A percentile compares a stretch with the other conserved stretches of the same genome.
phyloP scores from a whole-genome alignment of 2,329 filamentous ascomycete genomes.

The Emmonsia crescens region DNA sequence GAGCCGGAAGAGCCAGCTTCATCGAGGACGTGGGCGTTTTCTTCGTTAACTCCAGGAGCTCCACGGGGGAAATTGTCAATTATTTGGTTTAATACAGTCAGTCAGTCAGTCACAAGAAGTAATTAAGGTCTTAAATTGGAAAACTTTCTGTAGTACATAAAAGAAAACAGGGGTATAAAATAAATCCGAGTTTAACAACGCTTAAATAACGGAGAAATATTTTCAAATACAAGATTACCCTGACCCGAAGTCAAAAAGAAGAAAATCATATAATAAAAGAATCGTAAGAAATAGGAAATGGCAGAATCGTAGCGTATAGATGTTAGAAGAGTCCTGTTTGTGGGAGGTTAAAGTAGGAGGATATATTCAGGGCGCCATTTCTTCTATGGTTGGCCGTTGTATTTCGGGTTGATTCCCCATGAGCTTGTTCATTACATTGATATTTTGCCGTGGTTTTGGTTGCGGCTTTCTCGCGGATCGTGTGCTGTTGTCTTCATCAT shows the following conservation, averaged over 20 bases:
- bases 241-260: background rate
- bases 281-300: background rate
- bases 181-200: background rate
- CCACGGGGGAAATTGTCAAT: no score
- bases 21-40: no score
- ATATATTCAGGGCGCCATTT: constrained; percentile 15
- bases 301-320: background rate
- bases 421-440: constrained; percentile 25
- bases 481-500: constrained; percentile 4
- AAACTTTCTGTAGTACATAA: background rate
- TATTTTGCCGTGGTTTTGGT: constrained; percentile 12
- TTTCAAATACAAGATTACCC: background rate
- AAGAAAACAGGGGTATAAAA: background rate
- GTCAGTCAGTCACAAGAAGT: no score
- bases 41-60: no score
- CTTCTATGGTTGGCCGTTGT: constrained; percentile 29
- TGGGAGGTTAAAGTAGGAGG: background rate
- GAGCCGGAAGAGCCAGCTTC: no score
- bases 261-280: background rate
- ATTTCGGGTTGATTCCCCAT: constrained; percentile 25
- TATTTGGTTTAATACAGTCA: no score
- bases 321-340: background rate
- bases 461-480: background rate
- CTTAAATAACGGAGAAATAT: background rate
- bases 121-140: background rate